These are phyloP conservation scores for Omphalotus olearius DNA, from an alignment of 1,284 basidiomycete species.

Conservation along the genomic window DNA sequence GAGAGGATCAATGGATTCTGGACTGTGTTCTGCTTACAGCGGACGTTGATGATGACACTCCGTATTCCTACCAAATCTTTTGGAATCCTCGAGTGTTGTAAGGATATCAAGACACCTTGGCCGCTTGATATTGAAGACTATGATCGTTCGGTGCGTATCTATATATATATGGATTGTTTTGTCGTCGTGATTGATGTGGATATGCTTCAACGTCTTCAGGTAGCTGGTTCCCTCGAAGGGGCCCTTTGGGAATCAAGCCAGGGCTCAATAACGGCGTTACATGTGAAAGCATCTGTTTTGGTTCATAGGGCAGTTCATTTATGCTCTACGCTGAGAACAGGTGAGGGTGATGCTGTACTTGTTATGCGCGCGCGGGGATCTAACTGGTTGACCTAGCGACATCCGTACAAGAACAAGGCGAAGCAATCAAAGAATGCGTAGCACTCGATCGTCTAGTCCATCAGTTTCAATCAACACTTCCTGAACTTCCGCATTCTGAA, in stretches of 20 bases:
- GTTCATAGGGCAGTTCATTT: slow-evolving; percentile 2
- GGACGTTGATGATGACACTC: not conserved
- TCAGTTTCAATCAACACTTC: not conserved
- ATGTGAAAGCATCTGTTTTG: slow-evolving; percentile 3
- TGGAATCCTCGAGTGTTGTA: not conserved
- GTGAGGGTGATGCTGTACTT: not conserved
- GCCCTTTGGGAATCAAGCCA: not conserved
- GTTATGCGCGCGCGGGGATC: not conserved
- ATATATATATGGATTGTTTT: not conserved
- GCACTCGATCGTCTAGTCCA: not conserved
- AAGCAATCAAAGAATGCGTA: not conserved
- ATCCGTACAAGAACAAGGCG: not conserved
- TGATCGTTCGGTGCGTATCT: slow-evolving; percentile 23
- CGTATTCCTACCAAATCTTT: not conserved
- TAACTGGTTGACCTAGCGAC: not conserved
- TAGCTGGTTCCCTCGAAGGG: not conserved
- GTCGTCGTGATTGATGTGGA: not conserved
- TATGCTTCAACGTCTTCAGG: too few relatives aligned
- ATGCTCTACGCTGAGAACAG: not conserved
- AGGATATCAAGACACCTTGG: slow-evolving; percentile 5
- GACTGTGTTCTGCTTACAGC: slow-evolving; percentile 6
- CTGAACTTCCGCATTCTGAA: not conserved
- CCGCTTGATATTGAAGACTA: not conserved
- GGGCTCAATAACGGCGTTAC: not conserved
- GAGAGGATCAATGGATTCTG: slow-evolving; percentile 7